These are phyloP conservation scores for Coprinopsis marcescibilis DNA, from an alignment of 768 basidiomycete genomes.

Conservation along the genomic window DNA sequence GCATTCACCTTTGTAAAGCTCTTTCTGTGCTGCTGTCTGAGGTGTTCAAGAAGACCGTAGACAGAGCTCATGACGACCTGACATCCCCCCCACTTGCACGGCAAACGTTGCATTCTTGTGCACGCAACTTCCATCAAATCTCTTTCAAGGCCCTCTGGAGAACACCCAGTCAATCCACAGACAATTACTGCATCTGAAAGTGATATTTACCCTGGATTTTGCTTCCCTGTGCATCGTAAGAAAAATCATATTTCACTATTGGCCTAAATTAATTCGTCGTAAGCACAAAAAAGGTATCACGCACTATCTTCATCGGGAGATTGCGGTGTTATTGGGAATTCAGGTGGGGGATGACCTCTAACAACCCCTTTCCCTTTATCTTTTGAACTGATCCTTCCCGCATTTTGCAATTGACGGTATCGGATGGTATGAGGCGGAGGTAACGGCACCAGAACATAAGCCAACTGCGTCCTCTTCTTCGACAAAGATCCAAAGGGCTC, in stretches of 20 bases:
- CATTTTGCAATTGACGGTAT: conserved; percentile 10
- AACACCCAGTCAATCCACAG: conserved; percentile 6
- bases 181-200: not conserved
- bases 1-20: conserved; percentile 14
- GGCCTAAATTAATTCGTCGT: not conserved
- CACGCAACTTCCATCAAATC: conserved; percentile 43
- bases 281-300: not conserved
- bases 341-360: no score
- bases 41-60: conserved; percentile 44
- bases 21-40: conserved; percentile 32
- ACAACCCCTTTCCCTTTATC: conserved; percentile 1
- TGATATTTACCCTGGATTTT: conserved; percentile 8
- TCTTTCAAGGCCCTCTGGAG: conserved; percentile 27
- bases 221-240: conserved; percentile 8
- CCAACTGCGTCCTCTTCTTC: conserved; percentile 6
- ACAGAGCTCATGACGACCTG: conserved; percentile 48
- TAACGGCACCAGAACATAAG: conserved; percentile 29
- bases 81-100: conserved; percentile 61
- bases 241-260: conserved; percentile 8
- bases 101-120: conserved; percentile 37
- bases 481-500: no score
- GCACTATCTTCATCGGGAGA: conserved; percentile 1
- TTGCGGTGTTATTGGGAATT: no score
- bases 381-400: conserved; percentile 1
- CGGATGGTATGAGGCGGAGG: conserved; percentile 23